Evolutionary conservation across 257 asterid genomes (phyloP).

Genomic region (Solanum etuberosum): DNA sequence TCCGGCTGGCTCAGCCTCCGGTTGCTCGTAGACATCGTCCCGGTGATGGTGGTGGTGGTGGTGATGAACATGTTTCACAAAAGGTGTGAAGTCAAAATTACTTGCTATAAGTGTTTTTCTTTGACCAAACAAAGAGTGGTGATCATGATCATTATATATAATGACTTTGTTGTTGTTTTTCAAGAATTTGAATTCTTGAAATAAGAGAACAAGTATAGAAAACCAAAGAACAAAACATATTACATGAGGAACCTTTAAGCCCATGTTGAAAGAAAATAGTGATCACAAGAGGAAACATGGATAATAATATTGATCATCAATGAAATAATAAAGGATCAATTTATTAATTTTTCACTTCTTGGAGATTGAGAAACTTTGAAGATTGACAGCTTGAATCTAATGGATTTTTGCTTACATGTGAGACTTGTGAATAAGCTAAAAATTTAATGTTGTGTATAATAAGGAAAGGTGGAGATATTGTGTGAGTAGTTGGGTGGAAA

Average conservation of each 20-base stretch:
- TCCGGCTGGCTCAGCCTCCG: neutral
- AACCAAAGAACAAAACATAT: conserved; percentile 25
- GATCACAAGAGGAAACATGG: conserved; percentile 58
- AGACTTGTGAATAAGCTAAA: conserved; percentile 37
- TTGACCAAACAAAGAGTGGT: conserved; percentile 16
- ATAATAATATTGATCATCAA: conserved; percentile 7
- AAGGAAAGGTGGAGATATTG: neutral
- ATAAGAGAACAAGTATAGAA: conserved; percentile 30
- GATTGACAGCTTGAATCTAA: conserved; percentile 46
- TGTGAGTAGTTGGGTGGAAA: conserved; percentile 1
- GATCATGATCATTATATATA: neutral
- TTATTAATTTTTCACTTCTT: neutral
- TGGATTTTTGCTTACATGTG: conserved; percentile 46
- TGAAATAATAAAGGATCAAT: neutral
- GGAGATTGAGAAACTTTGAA: conserved; percentile 37
- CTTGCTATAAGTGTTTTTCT: conserved; percentile 30
- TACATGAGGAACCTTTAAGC: conserved; percentile 31
- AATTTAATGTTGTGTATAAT: neutral
- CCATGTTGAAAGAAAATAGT: conserved; percentile 19
- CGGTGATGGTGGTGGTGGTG: neutral
- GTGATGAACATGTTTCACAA: conserved; percentile 5
- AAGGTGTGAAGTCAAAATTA: conserved; percentile 55
- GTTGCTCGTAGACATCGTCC: neutral
- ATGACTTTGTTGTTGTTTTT: neutral
- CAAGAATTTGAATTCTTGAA: conserved; percentile 27